These are phyloP conservation scores for Cystoderma amianthinum DNA, from an alignment of 768 basidiomycete species.

Conservation along the genomic window DNA sequence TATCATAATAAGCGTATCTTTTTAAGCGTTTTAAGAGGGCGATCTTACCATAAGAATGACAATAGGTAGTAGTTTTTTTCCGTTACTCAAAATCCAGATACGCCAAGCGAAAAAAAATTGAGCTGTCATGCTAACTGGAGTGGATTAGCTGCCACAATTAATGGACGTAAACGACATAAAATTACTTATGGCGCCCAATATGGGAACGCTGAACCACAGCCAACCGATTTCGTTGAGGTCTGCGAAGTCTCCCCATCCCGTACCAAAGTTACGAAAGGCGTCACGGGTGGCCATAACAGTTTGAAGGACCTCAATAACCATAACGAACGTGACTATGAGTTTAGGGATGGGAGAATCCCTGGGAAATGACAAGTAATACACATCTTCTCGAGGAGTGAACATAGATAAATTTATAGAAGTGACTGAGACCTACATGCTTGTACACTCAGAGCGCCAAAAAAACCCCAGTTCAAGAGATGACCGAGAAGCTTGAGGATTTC, in stretches of 20 bases:
- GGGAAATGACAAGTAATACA: slow-evolving; percentile 20
- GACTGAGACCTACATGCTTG: slow-evolving; percentile 13
- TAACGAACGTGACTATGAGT: slow-evolving; percentile 11
- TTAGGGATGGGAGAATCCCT: slow-evolving; percentile 14
- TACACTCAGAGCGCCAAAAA: slow-evolving; percentile 11
- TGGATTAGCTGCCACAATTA: too few relatives aligned
- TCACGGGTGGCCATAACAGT: slow-evolving; percentile 14
- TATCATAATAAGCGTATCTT: too few relatives aligned
- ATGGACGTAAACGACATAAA: too few relatives aligned
- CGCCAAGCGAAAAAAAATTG: slow-evolving; percentile 14
- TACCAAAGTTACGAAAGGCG: slow-evolving; percentile 16
- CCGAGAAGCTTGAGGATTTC: slow-evolving; percentile 9
- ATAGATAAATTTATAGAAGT: neutral
- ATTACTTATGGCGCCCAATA: slow-evolving; percentile 15
- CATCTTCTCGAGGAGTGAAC: slow-evolving; percentile 8
- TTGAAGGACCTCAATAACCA: slow-evolving; percentile 11
- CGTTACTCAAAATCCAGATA: slow-evolving; percentile 8
- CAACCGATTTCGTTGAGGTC: slow-evolving; percentile 11
- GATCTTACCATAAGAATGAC: too few relatives aligned
- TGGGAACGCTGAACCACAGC: slow-evolving; percentile 18
- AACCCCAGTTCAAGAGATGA: slow-evolving; percentile 10
- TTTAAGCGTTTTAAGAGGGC: too few relatives aligned
- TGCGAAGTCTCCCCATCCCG: slow-evolving; percentile 15
- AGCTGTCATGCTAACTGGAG: slow-evolving; percentile 13
- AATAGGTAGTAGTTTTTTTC: too few relatives aligned